phyloP scores from a whole-genome alignment of 768 basidiomycete genomes.

The Leucosporidium yakuticum region DNA sequence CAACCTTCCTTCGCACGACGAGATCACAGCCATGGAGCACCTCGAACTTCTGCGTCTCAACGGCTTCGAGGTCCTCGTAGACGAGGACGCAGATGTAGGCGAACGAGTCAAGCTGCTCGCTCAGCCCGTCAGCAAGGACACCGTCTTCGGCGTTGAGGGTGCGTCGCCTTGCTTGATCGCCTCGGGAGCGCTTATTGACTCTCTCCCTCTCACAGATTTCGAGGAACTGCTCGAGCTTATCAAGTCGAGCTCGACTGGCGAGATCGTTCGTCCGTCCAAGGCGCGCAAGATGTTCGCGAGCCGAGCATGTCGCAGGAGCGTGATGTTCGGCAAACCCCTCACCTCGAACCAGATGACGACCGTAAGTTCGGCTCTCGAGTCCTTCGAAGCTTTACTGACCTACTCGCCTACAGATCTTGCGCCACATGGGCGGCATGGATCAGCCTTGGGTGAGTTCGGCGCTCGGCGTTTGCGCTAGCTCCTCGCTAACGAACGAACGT shows the following conservation, averaged over 20 bases:
- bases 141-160: constrained; percentile 85
- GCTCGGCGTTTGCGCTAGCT: constrained; percentile 29
- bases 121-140: constrained; percentile 86
- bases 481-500: background rate
- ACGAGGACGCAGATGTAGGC: constrained; percentile 50
- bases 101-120: constrained; percentile 61
- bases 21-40: constrained; percentile 79
- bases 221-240: constrained; percentile 87
- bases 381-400: background rate
- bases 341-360: constrained; percentile 66
- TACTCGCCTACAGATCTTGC: constrained; percentile 34
- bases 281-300: constrained; percentile 93
- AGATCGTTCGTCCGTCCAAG: constrained; percentile 87
- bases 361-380: constrained; percentile 35
- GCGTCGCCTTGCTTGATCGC: constrained; percentile 11
- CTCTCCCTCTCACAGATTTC: constrained; percentile 57
- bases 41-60: constrained; percentile 73
- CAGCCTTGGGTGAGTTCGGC: constrained; percentile 47
- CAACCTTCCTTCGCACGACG: constrained; percentile 82
- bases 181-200: constrained; percentile 7
- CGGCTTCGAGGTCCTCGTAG: constrained; percentile 74
- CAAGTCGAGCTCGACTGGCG: constrained; percentile 65
- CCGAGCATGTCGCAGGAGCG: constrained; percentile 89
- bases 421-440: constrained; percentile 47
- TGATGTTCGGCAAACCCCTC: constrained; percentile 77